Percentiles rank a stretch among this genome's conserved stretches.
Conservation (phyloP, 2,329 filamentous ascomycete species). For the Diplodia sapinea region DNA sequence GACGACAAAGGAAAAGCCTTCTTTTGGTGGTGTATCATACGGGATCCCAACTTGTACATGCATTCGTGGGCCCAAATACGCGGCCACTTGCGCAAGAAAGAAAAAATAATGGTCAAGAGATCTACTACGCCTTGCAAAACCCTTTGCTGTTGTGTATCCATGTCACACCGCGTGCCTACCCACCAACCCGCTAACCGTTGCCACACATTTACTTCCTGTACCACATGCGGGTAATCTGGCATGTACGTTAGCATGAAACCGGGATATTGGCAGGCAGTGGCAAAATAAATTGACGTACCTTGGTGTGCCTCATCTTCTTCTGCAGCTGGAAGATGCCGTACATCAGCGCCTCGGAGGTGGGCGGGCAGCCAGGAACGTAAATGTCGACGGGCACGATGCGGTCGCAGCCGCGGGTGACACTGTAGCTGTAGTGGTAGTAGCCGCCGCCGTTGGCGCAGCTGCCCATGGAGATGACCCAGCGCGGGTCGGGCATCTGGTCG, state of each 20-base stretch:
- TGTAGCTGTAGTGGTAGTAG: constrained; percentile 88
- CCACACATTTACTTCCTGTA: constrained; percentile 57
- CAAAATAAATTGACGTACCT: constrained; percentile 34
- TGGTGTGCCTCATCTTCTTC: constrained; percentile 72
- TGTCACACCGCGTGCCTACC: constrained; percentile 6
- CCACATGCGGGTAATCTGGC: constrained; percentile 62
- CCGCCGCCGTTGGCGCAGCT: constrained; percentile 84
- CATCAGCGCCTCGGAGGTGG: constrained; percentile 61
- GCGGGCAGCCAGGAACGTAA: constrained; percentile 77
- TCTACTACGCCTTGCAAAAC: constrained; percentile 18
- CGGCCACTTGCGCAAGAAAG: not conserved
- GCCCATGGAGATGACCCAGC: constrained; percentile 87
- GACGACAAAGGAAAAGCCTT: constrained; percentile 21
- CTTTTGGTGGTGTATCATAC: constrained; percentile 23
- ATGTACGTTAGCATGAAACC: not conserved
- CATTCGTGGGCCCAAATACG: not conserved
- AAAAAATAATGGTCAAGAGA: constrained; percentile 6
- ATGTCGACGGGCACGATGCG: constrained; percentile 83
- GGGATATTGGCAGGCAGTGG: not conserved
- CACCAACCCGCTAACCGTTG: not conserved
- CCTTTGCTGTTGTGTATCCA: constrained; percentile 12
- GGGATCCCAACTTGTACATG: constrained; percentile 22
- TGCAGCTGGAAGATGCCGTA: constrained; percentile 76
- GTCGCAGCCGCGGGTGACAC: constrained; percentile 77
- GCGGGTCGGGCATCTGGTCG: constrained; percentile 92